These are phyloP conservation scores for Phytophthora tubulina DNA, from an alignment of 352 stramenopile genomes.

Conservation along the genomic window DNA sequence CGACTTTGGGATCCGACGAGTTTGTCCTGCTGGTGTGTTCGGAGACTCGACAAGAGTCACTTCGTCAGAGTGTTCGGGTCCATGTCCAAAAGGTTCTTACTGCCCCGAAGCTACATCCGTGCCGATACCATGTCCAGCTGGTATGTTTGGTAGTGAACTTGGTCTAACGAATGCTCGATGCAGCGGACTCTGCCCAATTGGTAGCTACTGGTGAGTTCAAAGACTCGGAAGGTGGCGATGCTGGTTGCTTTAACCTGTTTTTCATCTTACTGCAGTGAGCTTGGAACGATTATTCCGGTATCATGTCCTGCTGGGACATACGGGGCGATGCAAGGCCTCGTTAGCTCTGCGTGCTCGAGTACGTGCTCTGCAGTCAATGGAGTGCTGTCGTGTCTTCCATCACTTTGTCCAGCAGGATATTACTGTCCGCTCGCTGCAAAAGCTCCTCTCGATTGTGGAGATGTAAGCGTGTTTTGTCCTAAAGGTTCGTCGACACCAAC, in stretches of 20 bases:
- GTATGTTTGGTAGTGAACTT: slow-evolving; percentile 50
- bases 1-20: slow-evolving; percentile 58
- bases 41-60: slow-evolving; percentile 48
- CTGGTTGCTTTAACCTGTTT: background rate
- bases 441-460: slow-evolving; percentile 48
- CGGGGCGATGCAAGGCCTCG: slow-evolving; percentile 46
- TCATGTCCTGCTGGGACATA: slow-evolving; percentile 63
- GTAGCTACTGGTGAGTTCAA: slow-evolving; percentile 63
- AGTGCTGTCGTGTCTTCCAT: slow-evolving; percentile 48
- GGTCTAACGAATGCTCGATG: slow-evolving; percentile 53
- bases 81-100: slow-evolving; percentile 64
- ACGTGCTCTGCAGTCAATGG: slow-evolving; percentile 41
- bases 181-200: slow-evolving; percentile 59
- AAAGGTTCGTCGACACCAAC: slow-evolving; percentile 56
- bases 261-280: slow-evolving; percentile 31
- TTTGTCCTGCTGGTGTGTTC: slow-evolving; percentile 62
- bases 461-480: slow-evolving; percentile 54
- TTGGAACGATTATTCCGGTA: slow-evolving; percentile 47
- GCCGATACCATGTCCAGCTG: slow-evolving; percentile 59
- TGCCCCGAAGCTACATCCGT: slow-evolving; percentile 59
- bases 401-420: slow-evolving; percentile 60
- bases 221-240: background rate
- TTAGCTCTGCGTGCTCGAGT: slow-evolving; percentile 55
- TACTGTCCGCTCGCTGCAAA: slow-evolving; percentile 63
- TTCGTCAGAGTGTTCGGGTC: slow-evolving; percentile 45